phyloP scores from a whole-genome alignment of 768 basidiomycete genomes.

The Lanmaoa pseudosensibilis region DNA sequence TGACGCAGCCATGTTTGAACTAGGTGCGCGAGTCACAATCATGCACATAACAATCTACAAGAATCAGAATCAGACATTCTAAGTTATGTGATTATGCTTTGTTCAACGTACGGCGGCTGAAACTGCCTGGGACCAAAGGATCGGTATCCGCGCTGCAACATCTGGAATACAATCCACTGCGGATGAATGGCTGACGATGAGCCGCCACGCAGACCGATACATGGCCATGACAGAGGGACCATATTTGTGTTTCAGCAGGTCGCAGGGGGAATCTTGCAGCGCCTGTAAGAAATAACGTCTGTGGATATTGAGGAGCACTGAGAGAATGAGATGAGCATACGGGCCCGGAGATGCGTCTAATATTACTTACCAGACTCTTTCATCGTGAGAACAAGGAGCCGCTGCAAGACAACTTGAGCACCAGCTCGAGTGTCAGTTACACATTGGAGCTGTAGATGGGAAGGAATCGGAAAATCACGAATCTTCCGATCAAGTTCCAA shows the following conservation, averaged over 20 bases:
- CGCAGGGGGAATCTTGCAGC: slow-evolving; percentile 55
- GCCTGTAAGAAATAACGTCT: slow-evolving; percentile 69
- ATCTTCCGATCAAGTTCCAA: slow-evolving; percentile 60
- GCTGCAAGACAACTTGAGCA: slow-evolving; percentile 37
- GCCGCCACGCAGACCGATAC: slow-evolving; percentile 70
- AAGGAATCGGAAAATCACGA: slow-evolving; percentile 58
- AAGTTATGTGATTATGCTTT: not conserved
- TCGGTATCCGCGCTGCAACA: slow-evolving; percentile 44
- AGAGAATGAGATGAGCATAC: not conserved
- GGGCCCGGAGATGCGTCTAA: not conserved
- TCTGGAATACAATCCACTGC: slow-evolving; percentile 42
- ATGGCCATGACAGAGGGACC: slow-evolving; percentile 69
- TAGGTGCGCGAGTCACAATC: slow-evolving; percentile 50
- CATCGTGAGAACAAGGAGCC: slow-evolving; percentile 42
- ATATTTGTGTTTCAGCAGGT: slow-evolving; percentile 61
- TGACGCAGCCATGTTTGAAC: slow-evolving; percentile 46
- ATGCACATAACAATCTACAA: slow-evolving; percentile 60
- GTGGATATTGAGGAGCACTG: slow-evolving; percentile 65
- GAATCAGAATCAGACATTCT: not conserved
- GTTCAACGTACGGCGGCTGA: slow-evolving; percentile 56
- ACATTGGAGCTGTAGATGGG: slow-evolving; percentile 41
- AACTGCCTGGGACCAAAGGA: slow-evolving; percentile 67
- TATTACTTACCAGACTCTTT: slow-evolving; percentile 51
- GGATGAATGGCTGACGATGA: slow-evolving; percentile 51
- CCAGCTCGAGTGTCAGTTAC: slow-evolving; percentile 16